A percentile compares a stretch with the other conserved stretches of the same genome.
Evolutionary conservation across 352 stramenopile genomes (phyloP).

Genomic region (Saprolegnia diclina): DNA sequence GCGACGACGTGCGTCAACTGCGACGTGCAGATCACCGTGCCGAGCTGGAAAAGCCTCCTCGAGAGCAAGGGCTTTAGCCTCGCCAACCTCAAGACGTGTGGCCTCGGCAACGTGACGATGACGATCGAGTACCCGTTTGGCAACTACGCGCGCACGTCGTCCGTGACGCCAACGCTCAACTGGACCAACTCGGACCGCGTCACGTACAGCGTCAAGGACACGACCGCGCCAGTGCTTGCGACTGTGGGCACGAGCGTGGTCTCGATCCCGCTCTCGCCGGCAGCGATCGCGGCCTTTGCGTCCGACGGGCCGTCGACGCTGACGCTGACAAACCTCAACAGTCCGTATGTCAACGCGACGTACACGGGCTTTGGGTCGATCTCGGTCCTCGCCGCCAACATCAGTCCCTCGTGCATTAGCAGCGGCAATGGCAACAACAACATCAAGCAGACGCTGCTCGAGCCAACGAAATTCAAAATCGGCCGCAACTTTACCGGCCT

Average conservation of each 20-base stretch:
- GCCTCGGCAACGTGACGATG: constrained; percentile 2
- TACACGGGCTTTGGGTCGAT: constrained; percentile 2
- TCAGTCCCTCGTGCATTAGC: not conserved
- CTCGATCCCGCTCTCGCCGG: not conserved
- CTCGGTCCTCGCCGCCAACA: constrained; percentile 2
- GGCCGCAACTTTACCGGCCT: not conserved
- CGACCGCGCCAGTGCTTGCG: not conserved
- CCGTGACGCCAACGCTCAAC: not conserved
- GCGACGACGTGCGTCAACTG: constrained; percentile 22
- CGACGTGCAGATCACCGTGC: constrained; percentile 6
- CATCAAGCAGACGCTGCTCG: not conserved
- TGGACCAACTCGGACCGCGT: not conserved
- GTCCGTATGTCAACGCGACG: not conserved
- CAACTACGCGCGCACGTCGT: not conserved
- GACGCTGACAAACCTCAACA: constrained; percentile 10
- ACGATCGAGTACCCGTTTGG: constrained; percentile 5
- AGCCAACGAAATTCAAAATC: not conserved
- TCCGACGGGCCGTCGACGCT: not conserved
- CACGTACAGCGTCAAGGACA: constrained; percentile 1
- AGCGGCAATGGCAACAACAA: not conserved
- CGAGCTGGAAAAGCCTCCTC: not conserved
- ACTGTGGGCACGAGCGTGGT: not conserved
- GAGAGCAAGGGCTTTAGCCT: constrained; percentile 4
- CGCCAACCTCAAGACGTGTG: constrained; percentile 11
- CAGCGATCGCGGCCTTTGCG: not conserved